phyloP scores from a whole-genome alignment of 257 asterid genomes.

The Solanum commersonii region DNA sequence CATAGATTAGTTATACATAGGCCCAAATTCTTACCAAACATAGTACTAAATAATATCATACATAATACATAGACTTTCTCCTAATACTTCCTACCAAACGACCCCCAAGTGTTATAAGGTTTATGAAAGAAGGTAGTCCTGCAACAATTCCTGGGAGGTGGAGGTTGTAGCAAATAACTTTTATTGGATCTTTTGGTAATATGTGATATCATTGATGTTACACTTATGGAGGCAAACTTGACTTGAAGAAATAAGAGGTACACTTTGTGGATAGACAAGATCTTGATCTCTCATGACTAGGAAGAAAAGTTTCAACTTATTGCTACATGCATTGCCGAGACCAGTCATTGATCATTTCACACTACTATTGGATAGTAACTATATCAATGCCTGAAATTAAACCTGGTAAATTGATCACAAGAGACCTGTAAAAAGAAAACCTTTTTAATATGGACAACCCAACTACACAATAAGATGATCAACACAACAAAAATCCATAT shows the following conservation, averaged over 20 bases:
- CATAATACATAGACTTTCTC: background rate
- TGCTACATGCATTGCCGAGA: background rate
- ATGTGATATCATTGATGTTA: background rate
- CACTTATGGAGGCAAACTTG: background rate
- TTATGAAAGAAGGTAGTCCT: background rate
- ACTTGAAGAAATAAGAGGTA: background rate
- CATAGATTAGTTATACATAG: background rate
- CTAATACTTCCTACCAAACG: background rate
- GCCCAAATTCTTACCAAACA: background rate
- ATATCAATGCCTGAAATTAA: background rate
- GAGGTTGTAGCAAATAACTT: background rate
- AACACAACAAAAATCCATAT: background rate
- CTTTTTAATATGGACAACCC: background rate
- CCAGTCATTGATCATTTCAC: background rate
- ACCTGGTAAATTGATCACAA: background rate
- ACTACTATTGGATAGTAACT: background rate
- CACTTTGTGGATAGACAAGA: background rate
- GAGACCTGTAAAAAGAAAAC: background rate
- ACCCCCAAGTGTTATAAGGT: background rate
- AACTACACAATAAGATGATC: background rate
- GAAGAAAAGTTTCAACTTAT: background rate
- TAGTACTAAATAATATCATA: background rate
- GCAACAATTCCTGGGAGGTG: background rate
- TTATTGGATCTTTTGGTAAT: background rate
- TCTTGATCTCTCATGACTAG: background rate